phyloP scores from a whole-genome alignment of 1,139 yeast genomes.

The Hyphopichia pseudoburtonii region DNA sequence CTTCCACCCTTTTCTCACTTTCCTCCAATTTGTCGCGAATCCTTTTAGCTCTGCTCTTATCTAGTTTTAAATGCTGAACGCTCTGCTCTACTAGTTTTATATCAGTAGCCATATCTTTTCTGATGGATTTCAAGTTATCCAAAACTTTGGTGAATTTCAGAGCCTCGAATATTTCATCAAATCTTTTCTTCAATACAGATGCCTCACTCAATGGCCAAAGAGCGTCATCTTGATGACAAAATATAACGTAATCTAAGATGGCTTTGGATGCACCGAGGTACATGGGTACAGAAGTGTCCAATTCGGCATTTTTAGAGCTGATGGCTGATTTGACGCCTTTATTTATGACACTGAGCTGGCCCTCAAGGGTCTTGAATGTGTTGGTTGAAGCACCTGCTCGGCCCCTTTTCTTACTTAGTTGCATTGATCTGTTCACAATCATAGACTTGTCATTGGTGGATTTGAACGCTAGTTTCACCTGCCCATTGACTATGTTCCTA shows the following conservation, averaged over 20 bases:
- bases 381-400: slow-evolving; percentile 36
- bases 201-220: slow-evolving; percentile 97
- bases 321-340: slow-evolving; percentile 70
- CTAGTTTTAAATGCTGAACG: slow-evolving; percentile 72
- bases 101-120: slow-evolving; percentile 75
- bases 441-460: slow-evolving; percentile 73
- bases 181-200: slow-evolving; percentile 79
- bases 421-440: slow-evolving; percentile 87
- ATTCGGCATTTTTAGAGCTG: slow-evolving; percentile 80
- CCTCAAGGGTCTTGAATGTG: slow-evolving; percentile 89
- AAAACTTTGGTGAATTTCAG: slow-evolving; percentile 88
- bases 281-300: slow-evolving; percentile 78
- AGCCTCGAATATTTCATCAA: slow-evolving; percentile 96
- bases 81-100: slow-evolving; percentile 75
- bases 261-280: slow-evolving; percentile 88
- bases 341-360: slow-evolving; percentile 70
- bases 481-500: slow-evolving; percentile 79
- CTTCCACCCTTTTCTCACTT: slow-evolving; percentile 44
- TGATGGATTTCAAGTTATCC: slow-evolving; percentile 70
- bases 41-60: slow-evolving; percentile 68
- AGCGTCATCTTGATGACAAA: slow-evolving; percentile 97
- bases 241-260: slow-evolving; percentile 85
- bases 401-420: slow-evolving; percentile 59
- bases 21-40: slow-evolving; percentile 50
- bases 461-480: slow-evolving; percentile 82